Evolutionary conservation across 805 yeast species (phyloP), one percentile per base, ranked within the genome.

Genomic region (Cyberlindnera misumaiensis): DNA sequence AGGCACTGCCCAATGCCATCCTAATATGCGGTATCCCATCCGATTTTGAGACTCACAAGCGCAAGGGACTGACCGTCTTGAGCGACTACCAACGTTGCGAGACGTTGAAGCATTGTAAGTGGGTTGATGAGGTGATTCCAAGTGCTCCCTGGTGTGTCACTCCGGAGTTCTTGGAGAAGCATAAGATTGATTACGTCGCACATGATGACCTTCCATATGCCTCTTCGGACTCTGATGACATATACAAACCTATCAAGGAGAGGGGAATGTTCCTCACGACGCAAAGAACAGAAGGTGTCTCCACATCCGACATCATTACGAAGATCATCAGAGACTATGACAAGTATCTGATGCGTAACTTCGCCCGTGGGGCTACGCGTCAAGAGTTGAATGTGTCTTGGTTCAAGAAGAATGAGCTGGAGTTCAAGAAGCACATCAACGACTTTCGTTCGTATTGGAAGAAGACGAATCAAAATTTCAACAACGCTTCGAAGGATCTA

Each of bases 81-180:
- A 74, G 84, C 2, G 97, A 89, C 57, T 66, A 75, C 46, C 97
- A 90, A 58, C 76, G 98, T 43, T 79, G 81, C 50, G 97, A 90
- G 48, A 83, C 96, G n/a, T 67, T 93, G 44, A 73, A 74, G 43
- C 98, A 93, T 63, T 93, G 98, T 62, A 78, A 70, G 52, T 93
- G 98, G 98, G 98, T 93, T 17, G 97, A 93, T 59, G 97, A 93
- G 60, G 97, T 93, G 22, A 71, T 93, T 39, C 88, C 90, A 22
- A 69, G 85, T 59, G 96, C 97, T 2, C 98, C 98, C 11, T 93
- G 98, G 98, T 75, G 83, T 50, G 88, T 93, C 20, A 83, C 88
- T 3, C 76, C 87, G 39, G 87, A 82, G 32, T 93, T 93, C 52
- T 63, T 93, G 48, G 67, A 67, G 34, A 63, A 82, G 50, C 96